Conservation (phyloP, 768 basidiomycete species). For the Rickenella mellea region DNA sequence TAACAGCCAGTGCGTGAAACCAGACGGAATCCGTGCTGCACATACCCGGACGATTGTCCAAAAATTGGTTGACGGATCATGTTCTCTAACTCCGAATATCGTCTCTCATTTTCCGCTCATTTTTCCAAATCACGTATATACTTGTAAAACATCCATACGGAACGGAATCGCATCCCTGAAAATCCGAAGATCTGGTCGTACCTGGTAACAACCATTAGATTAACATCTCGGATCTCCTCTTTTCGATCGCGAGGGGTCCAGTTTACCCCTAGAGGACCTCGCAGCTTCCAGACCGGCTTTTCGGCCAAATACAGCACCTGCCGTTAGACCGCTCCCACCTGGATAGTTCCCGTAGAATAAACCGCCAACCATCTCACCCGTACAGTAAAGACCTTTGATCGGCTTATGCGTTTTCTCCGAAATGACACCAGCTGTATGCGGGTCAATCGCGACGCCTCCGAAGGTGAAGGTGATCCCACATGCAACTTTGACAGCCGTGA, state of each 20-base stretch:
- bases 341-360: slow-evolving; percentile 62
- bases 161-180: too few species aligned
- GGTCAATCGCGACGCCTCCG: slow-evolving; percentile 55
- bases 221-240: neutral
- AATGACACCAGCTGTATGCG: slow-evolving; percentile 41
- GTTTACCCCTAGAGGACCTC: slow-evolving; percentile 6
- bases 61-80: too few species aligned
- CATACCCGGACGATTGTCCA: too few species aligned
- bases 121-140: too few species aligned
- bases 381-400: slow-evolving; percentile 51
- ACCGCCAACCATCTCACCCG: slow-evolving; percentile 62
- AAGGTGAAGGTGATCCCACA: slow-evolving; percentile 72
- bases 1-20: neutral
- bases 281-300: slow-evolving; percentile 44
- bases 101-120: too few species aligned
- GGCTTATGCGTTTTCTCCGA: slow-evolving; percentile 26
- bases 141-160: too few species aligned
- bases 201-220: too few species aligned
- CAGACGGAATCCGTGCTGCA: too few species aligned
- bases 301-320: slow-evolving; percentile 56
- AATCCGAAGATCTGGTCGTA: too few species aligned
- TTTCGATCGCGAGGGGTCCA: neutral
- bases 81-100: too few species aligned
- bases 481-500: slow-evolving; percentile 56
- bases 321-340: slow-evolving; percentile 57